Base-by-base conservation (phyloP, 352 stramenopile genomes). In the Globisporangium megalacanthum region DNA sequence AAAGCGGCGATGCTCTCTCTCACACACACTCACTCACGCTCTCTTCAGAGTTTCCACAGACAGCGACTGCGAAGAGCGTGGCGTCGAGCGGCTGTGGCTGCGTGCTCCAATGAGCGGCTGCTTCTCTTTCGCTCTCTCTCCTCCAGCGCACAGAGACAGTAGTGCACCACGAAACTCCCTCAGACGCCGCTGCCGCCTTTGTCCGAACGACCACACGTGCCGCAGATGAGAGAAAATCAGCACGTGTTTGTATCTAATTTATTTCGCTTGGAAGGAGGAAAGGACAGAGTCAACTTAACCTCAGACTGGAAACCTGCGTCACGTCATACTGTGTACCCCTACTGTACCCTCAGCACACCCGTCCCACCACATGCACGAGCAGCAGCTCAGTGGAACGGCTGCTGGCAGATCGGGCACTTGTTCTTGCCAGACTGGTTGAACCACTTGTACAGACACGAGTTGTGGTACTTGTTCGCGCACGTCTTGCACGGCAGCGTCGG, bases 351-450 rank as follows among this genome's bases (percentile, higher is more conserved):
- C 7, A 2, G 25, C n/a, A 20, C 25, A n/a, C 49, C 6, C 20
- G 29, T 41, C 10, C 35, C 6, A 39, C 25, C 48, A 25, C 4
- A 4, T 53, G 22, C 49, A 20, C 11, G n/a, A 29, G 19, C 45
- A 29, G 9, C 9, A 33, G 2, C 49, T 70, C 75, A 92, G 41
- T 76, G 83, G 65, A 94, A 97, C 1, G 86, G 83, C 69, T 97
- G 88, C 71, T 96, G 86, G 67, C 89, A 97, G 64, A 97, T 93
- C 54, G 89, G 88, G 54, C 89, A 97, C 69, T 94, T 96, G 82
- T 95, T 96, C 74, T 97, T 97, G 72, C 86, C 85, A 56, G 85
- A 95, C 61, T 96, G 91, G 70, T 93, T 94, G 71, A 97, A 97
- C 88, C 89, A 97, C 76, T 96, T 96, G 86, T 97, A 96, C 33